Conservation (phyloP, 331 rosid genomes). For the Quercus phellos region DNA sequence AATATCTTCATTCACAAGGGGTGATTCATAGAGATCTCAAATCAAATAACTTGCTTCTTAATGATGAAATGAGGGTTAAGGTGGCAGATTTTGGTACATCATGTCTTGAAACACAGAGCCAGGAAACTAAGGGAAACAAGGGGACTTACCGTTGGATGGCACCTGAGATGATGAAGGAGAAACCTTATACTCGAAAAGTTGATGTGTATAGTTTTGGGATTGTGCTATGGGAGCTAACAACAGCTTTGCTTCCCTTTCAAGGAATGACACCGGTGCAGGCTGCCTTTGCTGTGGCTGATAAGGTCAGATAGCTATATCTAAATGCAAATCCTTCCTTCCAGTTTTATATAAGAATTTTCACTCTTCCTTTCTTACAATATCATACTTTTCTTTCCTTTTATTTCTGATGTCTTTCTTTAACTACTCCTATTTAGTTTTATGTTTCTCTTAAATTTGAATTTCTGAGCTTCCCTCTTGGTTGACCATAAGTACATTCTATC, state of each 20-base stretch:
- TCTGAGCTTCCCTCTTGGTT: not conserved
- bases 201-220: constrained; percentile 97
- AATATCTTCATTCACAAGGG: constrained; percentile 95
- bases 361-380: not conserved
- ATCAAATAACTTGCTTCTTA: constrained; percentile 87
- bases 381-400: not conserved
- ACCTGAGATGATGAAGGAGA: constrained; percentile 95
- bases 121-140: constrained; percentile 90
- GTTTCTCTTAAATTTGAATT: not conserved
- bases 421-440: not conserved
- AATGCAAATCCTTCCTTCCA: not conserved
- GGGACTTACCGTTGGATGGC: constrained; percentile 99
- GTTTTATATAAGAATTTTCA: not conserved
- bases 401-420: not conserved
- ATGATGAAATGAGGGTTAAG: constrained; percentile 96
- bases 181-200: constrained; percentile 77
- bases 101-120: constrained; percentile 83
- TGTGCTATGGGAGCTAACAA: constrained; percentile 95
- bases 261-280: constrained; percentile 99
- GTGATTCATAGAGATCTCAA: constrained; percentile 95
- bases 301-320: constrained; percentile 44
- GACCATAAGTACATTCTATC: not conserved
- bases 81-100: constrained; percentile 98
- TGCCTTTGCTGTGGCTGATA: constrained; percentile 97
- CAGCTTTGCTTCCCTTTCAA: constrained; percentile 90